Percentiles rank a stretch among this genome's conserved stretches.
These are phyloP conservation scores for Acanthamoeba castellanii DNA, from an alignment of 208 protist genomes.

Conservation along the genomic window DNA sequence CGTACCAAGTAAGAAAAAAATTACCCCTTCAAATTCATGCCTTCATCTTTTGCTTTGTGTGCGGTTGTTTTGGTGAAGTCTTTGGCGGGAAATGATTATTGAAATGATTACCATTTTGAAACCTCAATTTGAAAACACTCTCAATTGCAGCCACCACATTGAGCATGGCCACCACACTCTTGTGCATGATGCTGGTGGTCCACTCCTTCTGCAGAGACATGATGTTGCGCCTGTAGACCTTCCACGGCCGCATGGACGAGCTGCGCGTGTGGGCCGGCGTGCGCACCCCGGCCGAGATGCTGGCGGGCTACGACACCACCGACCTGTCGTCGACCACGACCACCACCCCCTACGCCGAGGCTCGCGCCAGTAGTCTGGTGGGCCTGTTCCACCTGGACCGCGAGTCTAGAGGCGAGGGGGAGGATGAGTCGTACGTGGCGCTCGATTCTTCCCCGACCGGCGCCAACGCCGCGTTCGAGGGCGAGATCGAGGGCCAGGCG, in stretches of 20 bases:
- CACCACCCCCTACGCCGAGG: not conserved
- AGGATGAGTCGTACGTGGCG: not conserved
- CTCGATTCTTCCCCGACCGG: not conserved
- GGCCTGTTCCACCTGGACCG: not conserved
- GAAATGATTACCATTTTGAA: too few species aligned
- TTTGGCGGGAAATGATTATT: not conserved
- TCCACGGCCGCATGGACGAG: not conserved
- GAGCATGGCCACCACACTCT: too few species aligned
- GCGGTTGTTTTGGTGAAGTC: not conserved
- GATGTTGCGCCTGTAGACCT: not conserved
- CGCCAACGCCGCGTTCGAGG: not conserved
- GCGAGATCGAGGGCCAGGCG: not conserved
- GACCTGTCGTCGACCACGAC: not conserved
- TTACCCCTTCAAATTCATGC: too few species aligned
- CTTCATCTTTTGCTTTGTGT: too few species aligned
- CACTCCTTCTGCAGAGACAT: too few species aligned
- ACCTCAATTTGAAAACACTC: too few species aligned
- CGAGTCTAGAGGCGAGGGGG: not conserved
- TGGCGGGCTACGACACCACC: not conserved
- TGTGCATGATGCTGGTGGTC: too few species aligned
- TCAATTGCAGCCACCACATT: too few species aligned
- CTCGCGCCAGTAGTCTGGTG: not conserved
- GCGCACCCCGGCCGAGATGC: not conserved
- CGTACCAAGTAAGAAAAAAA: too few species aligned
- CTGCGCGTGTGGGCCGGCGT: constrained; percentile 33